Evolutionary conservation across 768 basidiomycete species (phyloP).

Genomic region (Psilocybe azurescens): DNA sequence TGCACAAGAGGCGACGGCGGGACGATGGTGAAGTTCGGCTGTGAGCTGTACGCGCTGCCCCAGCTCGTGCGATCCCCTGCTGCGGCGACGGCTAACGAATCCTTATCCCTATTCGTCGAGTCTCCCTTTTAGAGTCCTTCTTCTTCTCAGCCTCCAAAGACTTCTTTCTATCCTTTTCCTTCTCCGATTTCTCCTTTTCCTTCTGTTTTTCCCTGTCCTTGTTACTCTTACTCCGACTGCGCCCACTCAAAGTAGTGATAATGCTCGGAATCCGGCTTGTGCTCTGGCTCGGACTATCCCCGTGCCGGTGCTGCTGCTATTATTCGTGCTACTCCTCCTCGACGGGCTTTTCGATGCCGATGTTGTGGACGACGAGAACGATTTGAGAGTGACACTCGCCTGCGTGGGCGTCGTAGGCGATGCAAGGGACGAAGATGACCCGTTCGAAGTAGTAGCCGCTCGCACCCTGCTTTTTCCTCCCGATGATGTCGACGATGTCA

Average conservation of each 20-base stretch:
- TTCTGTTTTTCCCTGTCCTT: slow-evolving; percentile 11
- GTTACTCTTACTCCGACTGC: slow-evolving; percentile 3
- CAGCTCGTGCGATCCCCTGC: slow-evolving; percentile 24
- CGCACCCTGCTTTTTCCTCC: slow-evolving; percentile 19
- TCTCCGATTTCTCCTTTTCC: slow-evolving; percentile 14
- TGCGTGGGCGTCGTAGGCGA: slow-evolving; percentile 26
- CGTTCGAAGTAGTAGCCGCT: slow-evolving; percentile 13
- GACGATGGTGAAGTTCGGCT: slow-evolving; percentile 49
- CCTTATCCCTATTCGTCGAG: too few relatives aligned
- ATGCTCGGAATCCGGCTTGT: slow-evolving; percentile 24
- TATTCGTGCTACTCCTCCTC: slow-evolving; percentile 14
- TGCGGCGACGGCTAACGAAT: too few relatives aligned
- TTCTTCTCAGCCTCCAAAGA: too few relatives aligned
- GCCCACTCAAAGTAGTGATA: slow-evolving; percentile 18
- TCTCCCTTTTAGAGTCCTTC: too few relatives aligned
- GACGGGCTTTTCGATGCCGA: not conserved
- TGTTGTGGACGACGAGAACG: not conserved
- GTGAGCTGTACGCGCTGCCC: slow-evolving; percentile 35
- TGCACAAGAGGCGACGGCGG: slow-evolving; percentile 47
- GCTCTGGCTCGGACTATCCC: not conserved
- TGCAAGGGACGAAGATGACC: slow-evolving; percentile 5
- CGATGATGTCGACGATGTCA: slow-evolving; percentile 3
- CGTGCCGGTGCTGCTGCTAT: slow-evolving; percentile 6
- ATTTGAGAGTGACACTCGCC: slow-evolving; percentile 6
- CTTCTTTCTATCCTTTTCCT: not conserved